Evolutionary conservation across 129 eudicot species (phyloP).

Genomic region (Flaveria ramosissima): DNA sequence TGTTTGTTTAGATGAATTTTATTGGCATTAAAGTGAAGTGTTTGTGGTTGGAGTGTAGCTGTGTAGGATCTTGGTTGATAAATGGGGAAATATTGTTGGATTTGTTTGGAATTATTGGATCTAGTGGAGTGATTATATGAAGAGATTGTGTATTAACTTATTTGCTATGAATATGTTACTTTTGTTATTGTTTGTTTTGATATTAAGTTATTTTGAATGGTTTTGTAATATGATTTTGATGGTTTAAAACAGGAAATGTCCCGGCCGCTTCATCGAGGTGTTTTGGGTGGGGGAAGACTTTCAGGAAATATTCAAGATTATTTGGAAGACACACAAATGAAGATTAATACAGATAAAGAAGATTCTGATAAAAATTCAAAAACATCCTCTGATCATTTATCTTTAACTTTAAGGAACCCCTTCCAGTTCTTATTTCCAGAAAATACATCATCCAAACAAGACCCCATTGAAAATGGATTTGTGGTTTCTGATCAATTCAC

Average conservation of each 20-base stretch:
- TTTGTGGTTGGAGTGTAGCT: neutral
- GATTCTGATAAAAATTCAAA: constrained; percentile 48
- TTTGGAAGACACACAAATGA: constrained; percentile 79
- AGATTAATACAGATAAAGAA: constrained; percentile 73
- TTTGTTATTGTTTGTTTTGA: neutral
- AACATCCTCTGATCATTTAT: constrained; percentile 44
- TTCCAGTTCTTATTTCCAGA: constrained; percentile 59
- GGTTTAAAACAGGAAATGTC: constrained; percentile 57
- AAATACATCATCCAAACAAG: constrained; percentile 48
- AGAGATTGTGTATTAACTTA: neutral
- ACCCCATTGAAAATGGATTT: constrained; percentile 60
- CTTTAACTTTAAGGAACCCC: constrained; percentile 54
- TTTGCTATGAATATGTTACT: neutral
- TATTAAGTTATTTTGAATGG: no score
- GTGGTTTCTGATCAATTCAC: constrained; percentile 56
- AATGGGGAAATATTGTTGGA: neutral
- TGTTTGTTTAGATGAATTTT: constrained; percentile 5
- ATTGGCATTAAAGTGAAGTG: neutral
- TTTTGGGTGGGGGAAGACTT: constrained; percentile 41
- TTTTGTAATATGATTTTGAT: neutral
- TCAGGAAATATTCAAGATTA: constrained; percentile 60
- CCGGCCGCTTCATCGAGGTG: constrained; percentile 81
- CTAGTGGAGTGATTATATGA: constrained; percentile 17
- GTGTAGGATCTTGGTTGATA: constrained; percentile 8
- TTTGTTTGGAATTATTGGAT: constrained; percentile 23